A percentile compares a stretch with the other conserved stretches of the same genome.
These are phyloP conservation scores for Paraleonurus japonicus DNA, from an alignment of 257 asterid genomes.

Conservation along the genomic window DNA sequence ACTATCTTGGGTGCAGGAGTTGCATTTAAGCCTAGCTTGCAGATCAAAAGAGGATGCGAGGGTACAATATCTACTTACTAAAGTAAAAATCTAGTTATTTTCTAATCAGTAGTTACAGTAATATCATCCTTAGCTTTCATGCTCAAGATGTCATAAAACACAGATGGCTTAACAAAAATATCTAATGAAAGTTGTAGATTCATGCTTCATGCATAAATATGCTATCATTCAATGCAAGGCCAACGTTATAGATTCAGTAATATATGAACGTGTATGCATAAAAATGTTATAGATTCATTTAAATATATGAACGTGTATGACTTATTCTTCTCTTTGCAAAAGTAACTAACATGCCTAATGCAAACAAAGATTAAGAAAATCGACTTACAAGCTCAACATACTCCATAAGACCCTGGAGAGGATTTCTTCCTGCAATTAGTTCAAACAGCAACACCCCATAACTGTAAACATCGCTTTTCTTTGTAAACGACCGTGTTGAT, in stretches of 20 bases:
- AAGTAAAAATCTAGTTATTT: no score
- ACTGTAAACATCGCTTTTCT: constrained; percentile 93
- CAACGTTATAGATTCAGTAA: not conserved
- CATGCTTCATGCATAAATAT: not conserved
- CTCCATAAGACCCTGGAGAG: constrained; percentile 91
- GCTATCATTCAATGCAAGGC: not conserved
- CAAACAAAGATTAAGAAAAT: constrained; percentile 7
- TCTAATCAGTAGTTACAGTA: not conserved
- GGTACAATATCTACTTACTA: no score
- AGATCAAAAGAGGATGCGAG: no score
- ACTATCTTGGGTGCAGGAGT: no score
- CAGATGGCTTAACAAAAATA: not conserved
- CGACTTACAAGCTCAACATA: constrained; percentile 78
- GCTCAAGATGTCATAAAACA: not conserved
- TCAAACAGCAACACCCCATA: constrained; percentile 90
- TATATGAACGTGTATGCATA: not conserved
- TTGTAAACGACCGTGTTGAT: constrained; percentile 81
- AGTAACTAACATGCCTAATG: constrained; percentile 1
- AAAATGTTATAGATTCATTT: not conserved
- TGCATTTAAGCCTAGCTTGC: no score
- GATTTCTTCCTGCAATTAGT: constrained; percentile 86
- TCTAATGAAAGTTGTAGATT: not conserved
- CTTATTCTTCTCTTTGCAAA: no score
- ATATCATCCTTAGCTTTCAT: not conserved
- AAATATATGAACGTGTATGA: not conserved